phyloP scores from a whole-genome alignment of 2,329 filamentous ascomycete species.

The Colletotrichum ledebouriae region DNA sequence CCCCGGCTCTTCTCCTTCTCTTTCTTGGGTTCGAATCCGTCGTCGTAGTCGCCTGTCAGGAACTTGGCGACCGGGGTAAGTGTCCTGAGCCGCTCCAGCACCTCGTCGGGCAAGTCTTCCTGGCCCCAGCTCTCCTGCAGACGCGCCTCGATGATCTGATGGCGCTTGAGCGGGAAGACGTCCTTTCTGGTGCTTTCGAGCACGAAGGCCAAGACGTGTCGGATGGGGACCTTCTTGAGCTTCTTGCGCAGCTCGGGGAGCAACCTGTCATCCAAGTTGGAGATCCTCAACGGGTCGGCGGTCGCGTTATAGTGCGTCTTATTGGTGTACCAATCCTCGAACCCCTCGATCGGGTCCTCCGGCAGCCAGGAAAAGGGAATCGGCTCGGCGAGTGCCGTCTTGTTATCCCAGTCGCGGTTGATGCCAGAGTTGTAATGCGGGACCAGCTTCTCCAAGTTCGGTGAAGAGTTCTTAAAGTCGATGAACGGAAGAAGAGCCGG shows the following conservation, averaged over 20 bases:
- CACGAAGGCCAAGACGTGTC: slow-evolving; percentile 53
- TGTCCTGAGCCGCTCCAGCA: slow-evolving; percentile 46
- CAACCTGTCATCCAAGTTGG: slow-evolving; percentile 50
- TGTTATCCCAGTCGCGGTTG: slow-evolving; percentile 47
- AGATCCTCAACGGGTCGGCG: slow-evolving; percentile 50
- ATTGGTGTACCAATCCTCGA: slow-evolving; percentile 48
- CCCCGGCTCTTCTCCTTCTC: slow-evolving; percentile 38
- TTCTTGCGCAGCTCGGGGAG: slow-evolving; percentile 40
- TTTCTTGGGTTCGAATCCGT: slow-evolving; percentile 19
- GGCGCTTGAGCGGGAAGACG: slow-evolving; percentile 53
- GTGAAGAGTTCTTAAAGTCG: slow-evolving; percentile 49
- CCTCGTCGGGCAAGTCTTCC: slow-evolving; percentile 46
- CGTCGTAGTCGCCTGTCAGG: slow-evolving; percentile 33
- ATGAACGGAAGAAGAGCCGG: slow-evolving; percentile 51
- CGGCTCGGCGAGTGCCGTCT: slow-evolving; percentile 47
- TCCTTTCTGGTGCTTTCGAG: slow-evolving; percentile 54
- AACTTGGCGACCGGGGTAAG: slow-evolving; percentile 43
- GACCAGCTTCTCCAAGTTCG: slow-evolving; percentile 46
- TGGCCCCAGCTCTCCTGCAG: slow-evolving; percentile 44
- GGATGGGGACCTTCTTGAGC: slow-evolving; percentile 46
- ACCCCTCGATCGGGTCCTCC: slow-evolving; percentile 34
- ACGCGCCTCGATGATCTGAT: slow-evolving; percentile 48
- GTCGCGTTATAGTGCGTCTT: slow-evolving; percentile 49
- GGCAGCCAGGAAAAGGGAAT: slow-evolving; percentile 48
- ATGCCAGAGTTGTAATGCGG: slow-evolving; percentile 45